phyloP scores from a whole-genome alignment of 306 rosid species.

The Malus orientalis region DNA sequence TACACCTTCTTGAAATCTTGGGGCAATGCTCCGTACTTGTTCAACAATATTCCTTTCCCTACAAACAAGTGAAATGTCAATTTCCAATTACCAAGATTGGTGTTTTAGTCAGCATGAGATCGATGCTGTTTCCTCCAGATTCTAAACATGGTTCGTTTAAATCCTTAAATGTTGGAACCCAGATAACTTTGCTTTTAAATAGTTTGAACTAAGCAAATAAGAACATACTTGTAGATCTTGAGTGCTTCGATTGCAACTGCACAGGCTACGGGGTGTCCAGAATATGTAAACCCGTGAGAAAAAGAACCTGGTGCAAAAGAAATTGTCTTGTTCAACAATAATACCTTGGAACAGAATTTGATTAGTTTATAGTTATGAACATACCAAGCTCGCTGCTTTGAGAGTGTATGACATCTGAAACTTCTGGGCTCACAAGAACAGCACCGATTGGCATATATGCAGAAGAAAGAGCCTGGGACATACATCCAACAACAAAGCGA shows the following conservation, averaged over 20 bases:
- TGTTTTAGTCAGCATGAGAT: conserved; percentile 34
- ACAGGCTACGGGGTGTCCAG: conserved; percentile 85
- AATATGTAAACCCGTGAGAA: conserved; percentile 90
- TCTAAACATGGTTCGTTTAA: not conserved
- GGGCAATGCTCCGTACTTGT: conserved; percentile 45
- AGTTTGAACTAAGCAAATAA: conserved; percentile 5
- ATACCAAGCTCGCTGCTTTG: conserved; percentile 91
- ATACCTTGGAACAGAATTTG: not conserved
- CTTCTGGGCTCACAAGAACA: conserved; percentile 79
- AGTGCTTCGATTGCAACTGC: conserved; percentile 91
- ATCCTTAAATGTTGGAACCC: not conserved
- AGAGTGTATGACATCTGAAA: conserved; percentile 69
- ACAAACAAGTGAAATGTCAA: conserved; percentile 8
- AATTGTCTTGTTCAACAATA: not conserved
- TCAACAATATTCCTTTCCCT: conserved; percentile 81
- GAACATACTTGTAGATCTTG: conserved; percentile 77
- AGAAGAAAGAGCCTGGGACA: conserved; percentile 85
- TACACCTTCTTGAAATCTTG: conserved; percentile 77
- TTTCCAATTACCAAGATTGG: conserved; percentile 54
- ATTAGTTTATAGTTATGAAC: not conserved
- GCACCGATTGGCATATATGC: conserved; percentile 89
- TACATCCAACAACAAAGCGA: conserved; percentile 3
- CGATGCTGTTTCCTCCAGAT: not conserved
- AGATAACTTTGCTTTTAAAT: not conserved
- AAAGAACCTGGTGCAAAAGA: conserved; percentile 38